These are phyloP conservation scores for Penicillium sp. DNA, from an alignment of 2,329 filamentous ascomycete genomes.

Conservation along the genomic window DNA sequence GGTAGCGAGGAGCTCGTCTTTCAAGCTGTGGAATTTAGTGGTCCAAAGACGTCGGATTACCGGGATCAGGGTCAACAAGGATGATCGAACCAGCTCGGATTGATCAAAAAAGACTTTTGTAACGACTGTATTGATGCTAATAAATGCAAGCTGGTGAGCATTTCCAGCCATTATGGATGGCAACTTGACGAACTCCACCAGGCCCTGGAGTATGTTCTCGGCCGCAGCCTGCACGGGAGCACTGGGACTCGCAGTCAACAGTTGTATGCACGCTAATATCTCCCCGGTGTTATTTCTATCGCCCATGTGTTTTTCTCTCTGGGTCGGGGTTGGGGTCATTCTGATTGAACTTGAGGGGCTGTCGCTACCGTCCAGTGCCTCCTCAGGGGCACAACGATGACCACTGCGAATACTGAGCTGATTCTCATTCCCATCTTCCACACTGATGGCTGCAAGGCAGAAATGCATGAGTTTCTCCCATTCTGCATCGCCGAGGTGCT, in stretches of 20 bases:
- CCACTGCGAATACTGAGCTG: constrained; percentile 32
- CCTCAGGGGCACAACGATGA: constrained; percentile 28
- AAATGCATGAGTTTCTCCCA: constrained; percentile 74
- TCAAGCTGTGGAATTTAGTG: constrained; percentile 62
- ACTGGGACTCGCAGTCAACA: constrained; percentile 65
- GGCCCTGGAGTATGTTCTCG: constrained; percentile 55
- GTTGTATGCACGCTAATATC: constrained; percentile 65
- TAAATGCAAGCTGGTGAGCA: constrained; percentile 72
- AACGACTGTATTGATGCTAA: constrained; percentile 71
- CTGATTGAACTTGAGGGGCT: constrained; percentile 33
- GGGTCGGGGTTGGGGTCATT: constrained; percentile 26
- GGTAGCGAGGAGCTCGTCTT: constrained; percentile 75
- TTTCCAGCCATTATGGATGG: constrained; percentile 58
- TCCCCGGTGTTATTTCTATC: constrained; percentile 49
- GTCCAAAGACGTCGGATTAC: constrained; percentile 76
- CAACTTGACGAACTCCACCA: constrained; percentile 63
- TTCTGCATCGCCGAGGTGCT: constrained; percentile 68
- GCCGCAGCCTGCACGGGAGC: constrained; percentile 63
- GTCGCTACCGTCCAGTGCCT: constrained; percentile 23
- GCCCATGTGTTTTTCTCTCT: constrained; percentile 25
- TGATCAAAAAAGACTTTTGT: constrained; percentile 68
- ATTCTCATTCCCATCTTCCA: constrained; percentile 26
- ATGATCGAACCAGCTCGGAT: constrained; percentile 59
- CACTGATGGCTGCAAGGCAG: constrained; percentile 61
- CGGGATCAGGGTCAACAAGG: constrained; percentile 65